phyloP scores from a whole-genome alignment of 495 filamentous ascomycete species.

The Penicillium tannophilum region DNA sequence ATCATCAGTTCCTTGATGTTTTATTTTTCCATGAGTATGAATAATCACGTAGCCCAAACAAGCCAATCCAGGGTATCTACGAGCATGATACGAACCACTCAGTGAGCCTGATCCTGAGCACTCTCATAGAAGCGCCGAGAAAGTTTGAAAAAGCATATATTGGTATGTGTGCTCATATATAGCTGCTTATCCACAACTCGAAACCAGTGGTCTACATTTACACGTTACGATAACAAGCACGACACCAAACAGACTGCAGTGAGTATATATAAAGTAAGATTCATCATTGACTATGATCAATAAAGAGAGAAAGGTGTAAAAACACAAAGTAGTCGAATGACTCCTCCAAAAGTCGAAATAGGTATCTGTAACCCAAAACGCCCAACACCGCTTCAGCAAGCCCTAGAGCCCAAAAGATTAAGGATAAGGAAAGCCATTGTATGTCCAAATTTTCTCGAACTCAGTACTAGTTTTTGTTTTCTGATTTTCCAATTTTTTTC shows the following conservation, averaged over 20 bases:
- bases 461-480: slow-evolving; percentile 4
- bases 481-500: slow-evolving; percentile 20
- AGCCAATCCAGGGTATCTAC: no score
- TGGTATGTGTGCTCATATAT: no score
- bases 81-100: no score
- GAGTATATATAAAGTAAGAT: background rate
- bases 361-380: slow-evolving; percentile 24
- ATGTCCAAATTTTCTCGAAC: slow-evolving; percentile 6
- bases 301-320: slow-evolving; percentile 9
- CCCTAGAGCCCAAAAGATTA: slow-evolving; percentile 7
- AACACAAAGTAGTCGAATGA: slow-evolving; percentile 12
- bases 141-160: background rate
- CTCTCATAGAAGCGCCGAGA: background rate
- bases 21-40: no score
- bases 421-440: slow-evolving; percentile 7
- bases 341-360: slow-evolving; percentile 18
- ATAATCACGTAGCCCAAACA: no score
- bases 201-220: no score
- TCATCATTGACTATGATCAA: slow-evolving; percentile 10
- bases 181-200: no score
- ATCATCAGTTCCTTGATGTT: no score
- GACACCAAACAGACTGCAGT: no score
- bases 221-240: no score
- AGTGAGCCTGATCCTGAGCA: no score
- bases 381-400: slow-evolving; percentile 16